These are phyloP conservation scores for Vitis rupestris DNA, from an alignment of 164 flowering plant species.

Conservation along the genomic window DNA sequence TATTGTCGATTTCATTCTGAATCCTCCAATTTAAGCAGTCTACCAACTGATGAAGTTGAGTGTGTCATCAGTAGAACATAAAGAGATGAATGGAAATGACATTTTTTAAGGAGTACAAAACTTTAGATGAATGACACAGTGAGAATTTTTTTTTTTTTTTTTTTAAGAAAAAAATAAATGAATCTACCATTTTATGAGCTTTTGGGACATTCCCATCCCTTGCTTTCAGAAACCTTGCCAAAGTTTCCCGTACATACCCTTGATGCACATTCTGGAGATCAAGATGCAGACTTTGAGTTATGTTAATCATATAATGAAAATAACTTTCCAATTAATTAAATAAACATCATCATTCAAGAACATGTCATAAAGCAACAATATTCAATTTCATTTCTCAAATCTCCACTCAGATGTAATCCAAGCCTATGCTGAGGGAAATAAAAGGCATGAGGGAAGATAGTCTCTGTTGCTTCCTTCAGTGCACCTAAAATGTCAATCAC, in stretches of 20 bases:
- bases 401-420: not conserved
- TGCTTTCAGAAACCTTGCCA: conserved; percentile 84
- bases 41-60: conserved; percentile 49
- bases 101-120: not conserved
- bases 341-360: not conserved
- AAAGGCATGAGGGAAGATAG: no score
- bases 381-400: not conserved
- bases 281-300: conserved; percentile 2
- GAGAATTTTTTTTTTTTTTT: not conserved
- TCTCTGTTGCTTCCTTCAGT: no score
- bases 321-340: conserved; percentile 4
- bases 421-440: no score
- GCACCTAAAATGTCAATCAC: not conserved
- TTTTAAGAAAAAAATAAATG: not conserved
- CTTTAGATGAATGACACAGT: not conserved
- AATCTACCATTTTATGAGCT: conserved; percentile 83
- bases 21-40: conserved; percentile 88
- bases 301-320: no score
- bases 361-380: not conserved
- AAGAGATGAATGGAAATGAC: not conserved
- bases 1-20: conserved; percentile 76
- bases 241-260: conserved; percentile 62
- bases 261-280: conserved; percentile 76
- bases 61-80: conserved; percentile 3
- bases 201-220: conserved; percentile 87